Evolutionary conservation across 768 basidiomycete genomes (phyloP).

Genomic region (Mycena indigotica): DNA sequence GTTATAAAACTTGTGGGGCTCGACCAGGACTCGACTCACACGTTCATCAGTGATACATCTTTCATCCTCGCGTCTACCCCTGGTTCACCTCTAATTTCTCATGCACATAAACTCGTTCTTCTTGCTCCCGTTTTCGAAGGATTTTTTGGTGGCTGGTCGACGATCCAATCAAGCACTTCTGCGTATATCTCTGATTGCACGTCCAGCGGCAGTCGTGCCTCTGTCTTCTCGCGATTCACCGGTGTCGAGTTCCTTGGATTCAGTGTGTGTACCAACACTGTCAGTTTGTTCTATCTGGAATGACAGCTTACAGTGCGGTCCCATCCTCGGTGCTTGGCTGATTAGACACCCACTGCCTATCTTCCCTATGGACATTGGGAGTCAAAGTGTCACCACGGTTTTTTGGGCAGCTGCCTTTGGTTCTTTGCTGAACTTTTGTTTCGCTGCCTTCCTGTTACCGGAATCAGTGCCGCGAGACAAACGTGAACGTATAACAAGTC

Average conservation of each 20-base stretch:
- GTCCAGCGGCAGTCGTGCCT: constrained; percentile 76
- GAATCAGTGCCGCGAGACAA: constrained; percentile 56
- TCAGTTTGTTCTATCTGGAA: too few relatives aligned
- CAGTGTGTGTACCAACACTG: constrained; percentile 42
- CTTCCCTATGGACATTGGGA: constrained; percentile 12
- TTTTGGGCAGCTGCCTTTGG: constrained; percentile 50
- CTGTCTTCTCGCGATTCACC: constrained; percentile 71
- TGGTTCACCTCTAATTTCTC: constrained; percentile 56
- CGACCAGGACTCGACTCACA: too few relatives aligned
- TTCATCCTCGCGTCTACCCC: constrained; percentile 83
- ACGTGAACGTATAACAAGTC: constrained; percentile 30
- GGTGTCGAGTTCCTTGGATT: constrained; percentile 81
- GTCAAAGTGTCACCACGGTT: constrained; percentile 43
- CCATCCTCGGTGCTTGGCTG: constrained; percentile 65
- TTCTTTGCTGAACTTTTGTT: constrained; percentile 56
- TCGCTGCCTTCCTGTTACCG: constrained; percentile 71
- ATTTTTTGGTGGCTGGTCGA: constrained; percentile 79
- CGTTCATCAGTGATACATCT: constrained; percentile 68
- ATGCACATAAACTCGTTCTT: constrained; percentile 77
- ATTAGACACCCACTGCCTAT: constrained; percentile 42
- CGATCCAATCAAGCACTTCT: constrained; percentile 72
- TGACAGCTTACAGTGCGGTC: constrained; percentile 57
- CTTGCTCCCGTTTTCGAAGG: constrained; percentile 85
- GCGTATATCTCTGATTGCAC: constrained; percentile 88
- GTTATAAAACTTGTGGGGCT: too few relatives aligned